Base-by-base conservation (phyloP, 805 yeast species). In the Gaillardinia entomophila region DNA sequence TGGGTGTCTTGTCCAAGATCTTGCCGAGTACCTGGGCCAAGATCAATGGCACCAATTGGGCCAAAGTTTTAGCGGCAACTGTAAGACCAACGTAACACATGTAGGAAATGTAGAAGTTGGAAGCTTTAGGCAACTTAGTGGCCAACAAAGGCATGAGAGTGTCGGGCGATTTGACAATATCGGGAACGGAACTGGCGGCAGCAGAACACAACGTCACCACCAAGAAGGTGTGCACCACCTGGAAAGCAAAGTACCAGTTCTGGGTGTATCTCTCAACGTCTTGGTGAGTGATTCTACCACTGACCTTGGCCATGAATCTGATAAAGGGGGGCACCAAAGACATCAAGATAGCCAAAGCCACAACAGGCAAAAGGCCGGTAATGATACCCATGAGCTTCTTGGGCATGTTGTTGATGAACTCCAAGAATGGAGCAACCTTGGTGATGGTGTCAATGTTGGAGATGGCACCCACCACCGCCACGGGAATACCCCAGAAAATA, bases 401-500 rank as follows among this genome's bases (percentile, higher is more conserved):
- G 11, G 97, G 97, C 65, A 89, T 66, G 33, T 83, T 77, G 51
- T 80, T 65, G 46, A 90, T 73, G 61, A 86, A 92, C 25, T 69
- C 59, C 51, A 90, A 71, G 68, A 85, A 92, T 6, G 68, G 86
- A 19, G 90, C 74, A 42, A 74, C 77, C 24, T 71, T 65, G 24
- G 83, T 85, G 52, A 88, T 68, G 50, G 72, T 80, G 43, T 81
- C 77, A 45, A 90, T 74, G 60, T 90, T 92, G 16, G 97, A 90
- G 42, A 92, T 81, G 46, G 78, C 73, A 75, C 97, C 97, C 32
- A 90, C 96, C 49, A 87, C 88, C n/a, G 97, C 95, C 25, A 90
- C 97, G 7, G 98, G 98, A 47, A 90, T 79, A 27, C 95, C 80
- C 97, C 97, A 90, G 62, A 88, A 87, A 30, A 90, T 75, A 40